Evolutionary conservation across 805 yeast species (phyloP), one percentile per base, ranked within the genome.

Genomic region (Myxozyma geophila): DNA sequence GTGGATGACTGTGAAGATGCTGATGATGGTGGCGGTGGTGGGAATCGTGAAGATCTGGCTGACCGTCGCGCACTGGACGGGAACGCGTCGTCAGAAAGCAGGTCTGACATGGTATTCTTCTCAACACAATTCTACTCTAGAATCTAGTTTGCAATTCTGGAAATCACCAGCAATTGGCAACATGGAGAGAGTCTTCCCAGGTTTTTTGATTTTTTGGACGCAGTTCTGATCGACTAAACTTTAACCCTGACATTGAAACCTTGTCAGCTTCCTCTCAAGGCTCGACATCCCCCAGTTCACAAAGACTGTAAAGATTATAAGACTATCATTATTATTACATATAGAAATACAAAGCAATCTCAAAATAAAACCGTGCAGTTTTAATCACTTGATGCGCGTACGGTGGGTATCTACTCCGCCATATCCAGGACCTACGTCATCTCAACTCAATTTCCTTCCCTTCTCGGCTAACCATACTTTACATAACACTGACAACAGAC

Each of bases 401-500:
- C 28, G 5, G 2, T 28, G 5, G 5, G 5, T 3, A 28, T 28
- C 28, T 3, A 28, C 28, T 3, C 28, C 28, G 28, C 28, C 28
- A 28, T 28, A 28, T 28, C 28, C 28, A 3, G 2, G 28, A 28
- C 28, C 28, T 28, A 28, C 28, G 28, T 28, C 53, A 33, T 9
- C 10, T 13, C 41, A 12, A 28, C 17, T 13, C 55, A 37, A 37
- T 3, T 17, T 43, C 47, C 17, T 17, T 43, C 47, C 47, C 17
- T n/a, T 2, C 19, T 8, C 17, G 19, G 21, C 47, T 12, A 23
- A 23, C 28, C 28, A 28, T 17, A 37, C 28, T 10, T 50, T 46
- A 66, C 67, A 63, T 66, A 12, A 63, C 69, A 37, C 64, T 66
- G 44, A 92, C 98, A 44, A 91, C 92, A 21, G 97, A 91, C 0